Base-by-base conservation (phyloP, 768 basidiomycete species). In the Russula abietina region DNA sequence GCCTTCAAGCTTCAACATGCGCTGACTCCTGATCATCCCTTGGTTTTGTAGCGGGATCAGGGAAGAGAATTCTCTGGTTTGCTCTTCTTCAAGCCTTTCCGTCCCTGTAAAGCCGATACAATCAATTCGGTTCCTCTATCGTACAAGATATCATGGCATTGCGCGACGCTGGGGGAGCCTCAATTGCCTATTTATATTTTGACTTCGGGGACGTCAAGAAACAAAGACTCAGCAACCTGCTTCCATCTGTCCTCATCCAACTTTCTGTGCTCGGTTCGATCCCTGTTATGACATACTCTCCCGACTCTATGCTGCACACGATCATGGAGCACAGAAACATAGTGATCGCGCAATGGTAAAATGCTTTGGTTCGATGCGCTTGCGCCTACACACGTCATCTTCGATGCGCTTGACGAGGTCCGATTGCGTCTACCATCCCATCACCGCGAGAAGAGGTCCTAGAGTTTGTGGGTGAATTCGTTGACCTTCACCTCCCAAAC, bases 331-430 rank as follows among this genome's bases (percentile, higher is more conserved):
- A 26, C 32, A 30, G 33, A n/a, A 38, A 1, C 59, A 53, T 3
- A 46, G 32, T 30, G 52, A 54, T 33, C 28, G 14, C 4, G 26
- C 45, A 4, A 45, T 60, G 32, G 30, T 38, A 16, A 61, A 12
- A 61, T 61, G 55, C 60, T 61, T 28, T 41, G 12, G 4, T 17
- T 17, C 46, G 14, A 36, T 9, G 11, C 7, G 1, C 45, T 46
- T 8, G n/a, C 9, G 4, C 55, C 60, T 12, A 41, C 33, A 19
- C 56, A 56, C 32, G 41, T 61, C n/a, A 61, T 61, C 14, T 24
- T 61, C 10, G 60, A 61, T n/a, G 60, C 55, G 10, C 60, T 61
- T 9, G 60, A 61, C 19, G 60, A 61, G 36, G 54, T 17, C 55
- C 60, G 1, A 38, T 22, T 2, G 26, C 38, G 0, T 55, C 60